Base-by-base conservation (phyloP, 768 basidiomycete species). In the Lepiota subincarnata region DNA sequence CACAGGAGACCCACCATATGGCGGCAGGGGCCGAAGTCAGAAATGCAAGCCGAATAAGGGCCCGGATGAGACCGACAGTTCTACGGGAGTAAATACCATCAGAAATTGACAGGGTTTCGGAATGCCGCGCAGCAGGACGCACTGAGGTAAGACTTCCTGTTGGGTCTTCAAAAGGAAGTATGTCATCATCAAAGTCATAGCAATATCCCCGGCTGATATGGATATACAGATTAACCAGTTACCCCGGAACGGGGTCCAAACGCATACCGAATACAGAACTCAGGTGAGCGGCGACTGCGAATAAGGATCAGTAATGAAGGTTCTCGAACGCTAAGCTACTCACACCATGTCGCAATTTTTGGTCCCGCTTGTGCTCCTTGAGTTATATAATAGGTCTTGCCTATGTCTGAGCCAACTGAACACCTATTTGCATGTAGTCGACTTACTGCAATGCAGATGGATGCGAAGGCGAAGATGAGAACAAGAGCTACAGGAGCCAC, bases 11-110 rank as follows among this genome's bases (percentile, higher is more conserved):
- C n/a, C 50, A 70, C 68, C 70, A 71, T 24, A 71, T 12, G 14
- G 68, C 62, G 38, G 70, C 68, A 11, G 70, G 69, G 22, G 67
- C 64, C 1, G 67, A 62, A 6, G 67, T 66, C 44, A 65, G 61
- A 40, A 68, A 69, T 1, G 68, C 69, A 12, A 71, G 60, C 8
- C 64, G 63, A 5, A 69, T 55, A 16, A 71, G 62, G 2, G 68
- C 55, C 16, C 43, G 61, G 54, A 71, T 62, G 24, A 67, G 44
- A 20, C 67, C 64, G 12, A 64, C 59, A 5, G 67, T 66, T 44
- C 66, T 64, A 26, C 38, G 2, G 18, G 44, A 37, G n/a, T 31
- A 11, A 37, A 13, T 31, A 11, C 31, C 31, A 11, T 11, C 0
- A 35, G 12, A 18, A 13, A 18, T 16, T 18, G 35, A 35, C 31